Conservation (phyloP, 441 rosid genomes). For the Euphorbia schlechtendalii region DNA sequence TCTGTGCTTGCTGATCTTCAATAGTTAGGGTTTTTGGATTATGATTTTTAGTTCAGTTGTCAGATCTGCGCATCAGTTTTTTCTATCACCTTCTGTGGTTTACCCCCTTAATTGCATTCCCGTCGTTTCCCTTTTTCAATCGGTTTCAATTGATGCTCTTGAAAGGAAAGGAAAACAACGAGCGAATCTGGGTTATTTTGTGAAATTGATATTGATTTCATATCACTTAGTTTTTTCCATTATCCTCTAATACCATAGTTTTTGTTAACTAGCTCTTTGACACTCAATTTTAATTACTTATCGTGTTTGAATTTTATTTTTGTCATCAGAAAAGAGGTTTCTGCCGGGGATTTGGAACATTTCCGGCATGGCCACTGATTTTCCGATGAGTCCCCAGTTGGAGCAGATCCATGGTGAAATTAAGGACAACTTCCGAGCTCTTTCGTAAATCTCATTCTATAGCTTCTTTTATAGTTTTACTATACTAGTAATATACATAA, state of each 20-base stretch:
- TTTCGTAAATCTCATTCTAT: conserved; percentile 48
- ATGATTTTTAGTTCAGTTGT: background rate
- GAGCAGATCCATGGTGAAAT: conserved; percentile 98
- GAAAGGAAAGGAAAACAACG: no score
- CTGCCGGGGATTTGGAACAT: conserved; percentile 5
- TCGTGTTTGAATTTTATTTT: background rate
- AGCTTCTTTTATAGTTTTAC: background rate
- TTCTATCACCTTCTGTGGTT: no score
- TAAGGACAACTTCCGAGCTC: conserved; percentile 86
- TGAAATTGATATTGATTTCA: no score
- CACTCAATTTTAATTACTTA: background rate
- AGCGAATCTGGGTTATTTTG: no score
- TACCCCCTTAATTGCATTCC: no score
- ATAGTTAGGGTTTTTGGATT: background rate
- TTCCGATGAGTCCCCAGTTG: conserved; percentile 77
- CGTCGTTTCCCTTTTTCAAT: background rate
- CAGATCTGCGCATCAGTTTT: background rate
- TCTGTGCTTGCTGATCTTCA: background rate
- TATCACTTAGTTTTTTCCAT: no score
- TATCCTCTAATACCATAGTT: no score
- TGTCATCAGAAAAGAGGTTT: background rate
- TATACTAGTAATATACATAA: background rate
- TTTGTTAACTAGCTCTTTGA: background rate
- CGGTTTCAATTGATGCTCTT: no score
- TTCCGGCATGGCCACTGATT: conserved; percentile 41